Conservation (phyloP, 495 filamentous ascomycete species). For the Podospora comata region DNA sequence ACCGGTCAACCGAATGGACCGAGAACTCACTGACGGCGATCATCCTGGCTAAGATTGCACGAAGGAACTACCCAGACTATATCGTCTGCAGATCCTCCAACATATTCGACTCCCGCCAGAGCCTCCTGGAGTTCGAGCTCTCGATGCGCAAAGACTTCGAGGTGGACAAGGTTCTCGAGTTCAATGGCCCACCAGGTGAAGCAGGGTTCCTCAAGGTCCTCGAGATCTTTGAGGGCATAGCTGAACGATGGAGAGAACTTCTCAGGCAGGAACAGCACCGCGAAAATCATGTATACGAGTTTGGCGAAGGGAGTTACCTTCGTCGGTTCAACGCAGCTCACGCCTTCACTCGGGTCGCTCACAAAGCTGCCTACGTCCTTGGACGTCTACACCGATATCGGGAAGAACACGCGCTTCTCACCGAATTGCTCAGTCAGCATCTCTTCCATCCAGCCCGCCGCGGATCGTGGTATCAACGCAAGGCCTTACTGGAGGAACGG, state of each 20-base stretch:
- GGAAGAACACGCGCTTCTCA: slow-evolving; percentile 71
- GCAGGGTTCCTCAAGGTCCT: slow-evolving; percentile 60
- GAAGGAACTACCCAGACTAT: slow-evolving; percentile 84
- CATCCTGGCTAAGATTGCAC: slow-evolving; percentile 84
- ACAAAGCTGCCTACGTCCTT: slow-evolving; percentile 76
- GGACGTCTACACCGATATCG: slow-evolving; percentile 77
- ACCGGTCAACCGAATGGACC: slow-evolving; percentile 94
- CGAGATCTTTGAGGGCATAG: slow-evolving; percentile 67
- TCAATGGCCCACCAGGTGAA: slow-evolving; percentile 68
- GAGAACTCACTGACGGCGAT: slow-evolving; percentile 95
- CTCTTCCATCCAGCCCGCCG: slow-evolving; percentile 82
- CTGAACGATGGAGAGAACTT: slow-evolving; percentile 75
- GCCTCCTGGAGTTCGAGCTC: slow-evolving; percentile 84
- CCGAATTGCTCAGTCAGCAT: slow-evolving; percentile 73
- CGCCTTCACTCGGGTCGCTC: slow-evolving; percentile 89
- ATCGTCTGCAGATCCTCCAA: slow-evolving; percentile 86
- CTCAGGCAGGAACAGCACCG: slow-evolving; percentile 74
- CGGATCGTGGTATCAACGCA: slow-evolving; percentile 94
- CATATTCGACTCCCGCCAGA: slow-evolving; percentile 73
- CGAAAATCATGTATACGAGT: slow-evolving; percentile 77
- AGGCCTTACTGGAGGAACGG: slow-evolving; percentile 89
- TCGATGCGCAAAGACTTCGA: slow-evolving; percentile 77
- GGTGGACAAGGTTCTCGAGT: slow-evolving; percentile 82
- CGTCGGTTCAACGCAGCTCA: slow-evolving; percentile 89
- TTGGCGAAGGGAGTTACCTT: slow-evolving; percentile 84